Evolutionary conservation across 2,329 filamentous ascomycete species (phyloP).

Genomic region (Diaporthe sp.): DNA sequence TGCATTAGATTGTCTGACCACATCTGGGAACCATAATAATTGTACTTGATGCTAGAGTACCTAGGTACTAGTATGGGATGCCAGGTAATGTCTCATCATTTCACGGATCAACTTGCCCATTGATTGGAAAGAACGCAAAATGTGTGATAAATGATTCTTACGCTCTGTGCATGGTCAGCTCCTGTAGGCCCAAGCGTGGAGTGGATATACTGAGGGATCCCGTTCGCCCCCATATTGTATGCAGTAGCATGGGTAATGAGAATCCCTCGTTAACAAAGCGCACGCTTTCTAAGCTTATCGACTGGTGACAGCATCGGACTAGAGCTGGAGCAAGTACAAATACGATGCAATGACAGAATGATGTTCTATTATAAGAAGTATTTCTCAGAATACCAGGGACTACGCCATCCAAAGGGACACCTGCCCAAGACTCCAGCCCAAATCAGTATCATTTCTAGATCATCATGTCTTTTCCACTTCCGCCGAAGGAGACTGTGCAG

Average conservation of each 20-base stretch:
- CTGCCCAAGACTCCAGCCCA: background rate
- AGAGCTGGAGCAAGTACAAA: background rate
- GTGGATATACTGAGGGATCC: background rate
- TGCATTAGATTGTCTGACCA: background rate
- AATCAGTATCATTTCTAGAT: background rate
- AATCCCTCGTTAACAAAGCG: background rate
- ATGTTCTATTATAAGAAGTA: background rate
- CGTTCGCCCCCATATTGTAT: background rate
- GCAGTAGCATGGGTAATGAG: background rate
- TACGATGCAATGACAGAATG: background rate
- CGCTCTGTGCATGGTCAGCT: too few species aligned
- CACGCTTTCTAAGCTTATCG: background rate
- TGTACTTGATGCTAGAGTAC: too few species aligned
- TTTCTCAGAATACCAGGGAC: background rate
- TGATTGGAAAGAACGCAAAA: too few species aligned
- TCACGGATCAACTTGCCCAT: too few species aligned
- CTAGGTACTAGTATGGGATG: too few species aligned
- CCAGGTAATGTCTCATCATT: too few species aligned
- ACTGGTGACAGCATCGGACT: background rate
- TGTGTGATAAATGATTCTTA: too few species aligned
- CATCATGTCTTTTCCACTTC: background rate
- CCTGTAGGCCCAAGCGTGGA: background rate
- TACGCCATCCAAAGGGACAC: background rate
- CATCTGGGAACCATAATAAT: too few species aligned
- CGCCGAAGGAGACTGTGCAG: background rate